phyloP scores from a whole-genome alignment of 306 rosid genomes.

The Hylodesmum podocarpum region DNA sequence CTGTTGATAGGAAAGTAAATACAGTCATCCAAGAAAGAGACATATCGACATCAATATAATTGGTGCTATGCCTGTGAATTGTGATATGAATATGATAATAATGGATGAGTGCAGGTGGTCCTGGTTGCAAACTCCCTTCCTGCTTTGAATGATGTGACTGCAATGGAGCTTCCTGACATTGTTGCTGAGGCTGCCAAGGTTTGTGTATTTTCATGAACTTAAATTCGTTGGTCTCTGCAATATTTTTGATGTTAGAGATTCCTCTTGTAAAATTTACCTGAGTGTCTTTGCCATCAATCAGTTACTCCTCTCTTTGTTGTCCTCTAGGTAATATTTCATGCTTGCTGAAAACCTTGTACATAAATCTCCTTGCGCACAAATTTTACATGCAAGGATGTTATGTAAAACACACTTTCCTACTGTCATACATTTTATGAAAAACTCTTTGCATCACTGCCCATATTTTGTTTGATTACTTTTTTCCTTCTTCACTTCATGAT shows the following conservation, averaged over 20 bases:
- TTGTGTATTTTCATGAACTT: conserved; percentile 17
- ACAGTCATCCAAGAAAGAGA: background rate
- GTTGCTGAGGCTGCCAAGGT: conserved; percentile 95
- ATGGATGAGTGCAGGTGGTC: conserved; percentile 65
- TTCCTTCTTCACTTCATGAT: background rate
- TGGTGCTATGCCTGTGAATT: background rate
- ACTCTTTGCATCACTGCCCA: background rate
- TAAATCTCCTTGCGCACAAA: background rate
- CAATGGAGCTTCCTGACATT: conserved; percentile 86
- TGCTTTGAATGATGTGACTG: conserved; percentile 80
- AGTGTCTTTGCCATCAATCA: background rate
- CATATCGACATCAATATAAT: background rate
- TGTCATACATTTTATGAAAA: background rate
- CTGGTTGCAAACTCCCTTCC: conserved; percentile 85
- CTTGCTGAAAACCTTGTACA: background rate
- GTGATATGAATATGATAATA: background rate
- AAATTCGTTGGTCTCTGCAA: background rate
- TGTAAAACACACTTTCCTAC: background rate
- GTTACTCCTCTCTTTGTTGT: background rate
- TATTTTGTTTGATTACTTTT: background rate
- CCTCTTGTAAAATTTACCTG: background rate
- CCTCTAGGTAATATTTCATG: background rate
- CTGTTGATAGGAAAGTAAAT: background rate
- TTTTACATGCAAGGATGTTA: conserved; percentile 6
- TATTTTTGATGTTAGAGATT: background rate